Conservation (phyloP, 1,284 basidiomycete species). For the Malassezia sp. region DNA sequence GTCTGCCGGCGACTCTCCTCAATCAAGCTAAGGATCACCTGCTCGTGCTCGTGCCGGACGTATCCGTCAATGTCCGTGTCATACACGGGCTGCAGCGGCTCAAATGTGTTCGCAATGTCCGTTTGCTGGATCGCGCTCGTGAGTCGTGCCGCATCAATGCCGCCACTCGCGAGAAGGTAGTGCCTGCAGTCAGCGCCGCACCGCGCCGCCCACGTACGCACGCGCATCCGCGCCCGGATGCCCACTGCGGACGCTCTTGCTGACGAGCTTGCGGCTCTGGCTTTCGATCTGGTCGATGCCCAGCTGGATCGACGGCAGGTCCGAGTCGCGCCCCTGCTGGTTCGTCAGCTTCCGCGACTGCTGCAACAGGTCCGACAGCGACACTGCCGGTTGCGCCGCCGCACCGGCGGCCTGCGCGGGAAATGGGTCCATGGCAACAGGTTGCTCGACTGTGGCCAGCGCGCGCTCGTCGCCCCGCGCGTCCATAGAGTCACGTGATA, state of each 20-base stretch:
- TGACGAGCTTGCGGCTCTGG: slow-evolving; percentile 50
- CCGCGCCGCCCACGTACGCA: slow-evolving; percentile 6
- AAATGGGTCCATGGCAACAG: slow-evolving; percentile 2
- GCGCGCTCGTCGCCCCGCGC: neutral
- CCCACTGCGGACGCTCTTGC: slow-evolving; percentile 29
- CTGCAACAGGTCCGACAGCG: slow-evolving; percentile 38
- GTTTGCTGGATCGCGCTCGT: slow-evolving; percentile 67
- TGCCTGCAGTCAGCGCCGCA: slow-evolving; percentile 19
- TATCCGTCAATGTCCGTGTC: slow-evolving; percentile 75
- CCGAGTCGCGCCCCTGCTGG: slow-evolving; percentile 49
- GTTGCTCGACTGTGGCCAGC: neutral
- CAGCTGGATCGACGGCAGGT: slow-evolving; percentile 71
- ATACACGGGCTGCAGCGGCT: slow-evolving; percentile 72
- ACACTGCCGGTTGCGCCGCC: slow-evolving; percentile 9
- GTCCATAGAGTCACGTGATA: neutral
- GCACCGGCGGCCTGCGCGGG: slow-evolving; percentile 1
- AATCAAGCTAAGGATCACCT: slow-evolving; percentile 82
- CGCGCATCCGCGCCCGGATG: slow-evolving; percentile 52
- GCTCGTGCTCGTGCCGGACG: slow-evolving; percentile 80
- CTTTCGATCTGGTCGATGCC: slow-evolving; percentile 84
- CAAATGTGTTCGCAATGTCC: slow-evolving; percentile 73
- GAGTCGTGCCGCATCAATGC: slow-evolving; percentile 71
- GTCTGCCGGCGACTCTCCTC: slow-evolving; percentile 78
- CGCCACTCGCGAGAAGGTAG: slow-evolving; percentile 68
- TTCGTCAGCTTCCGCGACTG: slow-evolving; percentile 43